A percentile compares a stretch with the other conserved stretches of the same genome.
Conservation (phyloP, 148 eudicot species). For the Cornus suecica region DNA sequence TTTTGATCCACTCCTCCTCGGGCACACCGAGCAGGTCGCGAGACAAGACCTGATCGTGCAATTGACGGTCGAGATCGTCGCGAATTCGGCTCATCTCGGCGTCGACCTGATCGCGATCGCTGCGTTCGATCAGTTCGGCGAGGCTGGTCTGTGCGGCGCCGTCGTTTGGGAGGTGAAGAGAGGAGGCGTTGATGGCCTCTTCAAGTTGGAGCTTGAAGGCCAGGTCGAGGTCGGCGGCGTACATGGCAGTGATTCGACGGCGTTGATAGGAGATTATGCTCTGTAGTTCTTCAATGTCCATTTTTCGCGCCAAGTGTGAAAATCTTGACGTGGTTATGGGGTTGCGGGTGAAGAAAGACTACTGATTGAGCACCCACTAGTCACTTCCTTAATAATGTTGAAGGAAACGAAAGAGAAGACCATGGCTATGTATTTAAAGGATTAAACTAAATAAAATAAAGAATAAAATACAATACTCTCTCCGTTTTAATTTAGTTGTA, state of each 20-base stretch:
- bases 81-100: constrained; percentile 18
- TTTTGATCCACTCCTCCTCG: constrained; percentile 39
- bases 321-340: no score
- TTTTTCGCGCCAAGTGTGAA: constrained; percentile 5
- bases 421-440: no score
- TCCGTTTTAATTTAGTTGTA: no score
- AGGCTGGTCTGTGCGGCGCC: constrained; percentile 1
- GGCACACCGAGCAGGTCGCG: constrained; percentile 30
- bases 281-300: constrained; percentile 11
- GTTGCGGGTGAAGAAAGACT: no score
- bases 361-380: no score
- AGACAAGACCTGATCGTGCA: constrained; percentile 54
- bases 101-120: constrained; percentile 26
- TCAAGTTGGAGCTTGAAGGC: constrained; percentile 56
- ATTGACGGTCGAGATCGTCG: constrained; percentile 32
- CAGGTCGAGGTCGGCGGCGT: constrained; percentile 45
- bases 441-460: no score
- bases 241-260: constrained; percentile 26
- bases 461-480: no score
- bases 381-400: no score
- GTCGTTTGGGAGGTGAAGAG: constrained; percentile 21
- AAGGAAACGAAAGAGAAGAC: no score
- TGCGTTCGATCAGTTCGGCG: constrained; percentile 31
- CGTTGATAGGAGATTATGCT: constrained; percentile 33
- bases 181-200: constrained; percentile 63